Conservation (phyloP, 768 basidiomycete species). For the Tricholoma saponaceum region DNA sequence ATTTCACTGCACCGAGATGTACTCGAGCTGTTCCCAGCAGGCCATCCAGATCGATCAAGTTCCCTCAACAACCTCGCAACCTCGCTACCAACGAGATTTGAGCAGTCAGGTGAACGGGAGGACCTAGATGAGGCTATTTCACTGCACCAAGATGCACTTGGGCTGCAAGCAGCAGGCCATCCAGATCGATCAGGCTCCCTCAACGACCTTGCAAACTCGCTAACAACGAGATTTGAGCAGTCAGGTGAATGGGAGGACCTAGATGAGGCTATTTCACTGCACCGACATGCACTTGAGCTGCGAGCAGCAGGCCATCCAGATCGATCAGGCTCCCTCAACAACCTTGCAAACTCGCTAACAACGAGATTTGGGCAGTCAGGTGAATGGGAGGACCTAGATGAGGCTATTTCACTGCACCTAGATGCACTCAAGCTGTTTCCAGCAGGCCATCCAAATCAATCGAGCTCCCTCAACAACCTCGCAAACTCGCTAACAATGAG, state of each 20-base stretch:
- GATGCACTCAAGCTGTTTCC: conserved; percentile 10
- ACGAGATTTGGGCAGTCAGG: conserved; percentile 17
- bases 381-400: conserved; percentile 12
- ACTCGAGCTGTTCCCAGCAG: neutral
- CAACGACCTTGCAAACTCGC: neutral
- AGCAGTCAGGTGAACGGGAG: conserved; percentile 11
- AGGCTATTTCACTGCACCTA: conserved; percentile 13
- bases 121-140: conserved; percentile 13
- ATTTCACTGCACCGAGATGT: neutral
- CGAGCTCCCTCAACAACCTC: conserved; percentile 11
- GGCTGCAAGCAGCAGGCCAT: conserved; percentile 8
- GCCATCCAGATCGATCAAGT: neutral
- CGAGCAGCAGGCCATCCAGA: conserved; percentile 5
- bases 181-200: conserved; percentile 6
- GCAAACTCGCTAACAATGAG: conserved; percentile 14
- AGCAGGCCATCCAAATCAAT: conserved; percentile 5
- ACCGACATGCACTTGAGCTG: conserved; percentile 6
- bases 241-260: conserved; percentile 1
- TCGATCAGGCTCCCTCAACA: conserved; percentile 6
- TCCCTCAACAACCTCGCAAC: conserved; percentile 1
- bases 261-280: conserved; percentile 13
- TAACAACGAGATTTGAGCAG: conserved; percentile 2
- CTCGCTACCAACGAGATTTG: neutral
- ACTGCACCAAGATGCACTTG: conserved; percentile 5
- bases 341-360: conserved; percentile 10